These are phyloP conservation scores for Cyberlindnera xylosilytica DNA, from an alignment of 805 yeast genomes.

Conservation along the genomic window DNA sequence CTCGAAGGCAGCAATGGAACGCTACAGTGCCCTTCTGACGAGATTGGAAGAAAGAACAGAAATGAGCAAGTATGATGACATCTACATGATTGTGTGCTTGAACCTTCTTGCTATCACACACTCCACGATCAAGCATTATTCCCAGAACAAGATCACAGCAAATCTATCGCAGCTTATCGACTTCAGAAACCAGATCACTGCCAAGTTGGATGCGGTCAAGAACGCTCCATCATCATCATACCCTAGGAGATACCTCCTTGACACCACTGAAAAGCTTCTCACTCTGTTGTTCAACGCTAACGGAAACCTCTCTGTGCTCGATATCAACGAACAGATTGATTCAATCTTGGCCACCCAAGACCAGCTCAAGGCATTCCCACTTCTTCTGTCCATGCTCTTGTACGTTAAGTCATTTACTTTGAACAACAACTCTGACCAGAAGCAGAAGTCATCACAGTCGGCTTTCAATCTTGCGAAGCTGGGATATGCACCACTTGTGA, in stretches of 20 bases:
- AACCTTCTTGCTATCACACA: constrained; percentile 17
- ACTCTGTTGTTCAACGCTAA: constrained; percentile 15
- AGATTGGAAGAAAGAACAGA: constrained; percentile 7
- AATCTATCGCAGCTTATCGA: constrained; percentile 5
- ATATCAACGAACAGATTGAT: constrained; percentile 14
- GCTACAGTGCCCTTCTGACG: background rate
- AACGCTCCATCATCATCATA: constrained; percentile 8
- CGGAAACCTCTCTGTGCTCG: constrained; percentile 14
- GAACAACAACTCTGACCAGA: constrained; percentile 28
- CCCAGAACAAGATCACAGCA: constrained; percentile 3
- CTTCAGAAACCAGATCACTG: constrained; percentile 6
- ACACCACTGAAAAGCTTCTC: constrained; percentile 12
- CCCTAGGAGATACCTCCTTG: constrained; percentile 14
- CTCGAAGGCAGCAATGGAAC: background rate
- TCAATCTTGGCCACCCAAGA: constrained; percentile 14
- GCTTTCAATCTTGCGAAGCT: constrained; percentile 26
- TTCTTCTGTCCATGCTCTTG: constrained; percentile 21
- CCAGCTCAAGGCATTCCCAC: constrained; percentile 19
- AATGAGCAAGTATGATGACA: constrained; percentile 13
- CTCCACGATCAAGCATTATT: constrained; percentile 12
- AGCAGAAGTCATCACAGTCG: constrained; percentile 27
- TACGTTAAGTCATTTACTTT: constrained; percentile 23
- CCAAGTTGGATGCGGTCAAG: constrained; percentile 3
- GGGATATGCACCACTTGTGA: constrained; percentile 23
- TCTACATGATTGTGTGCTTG: constrained; percentile 13